Conservation (phyloP, 2,329 filamentous ascomycete genomes). For the Pseudopyricularia javanii region DNA sequence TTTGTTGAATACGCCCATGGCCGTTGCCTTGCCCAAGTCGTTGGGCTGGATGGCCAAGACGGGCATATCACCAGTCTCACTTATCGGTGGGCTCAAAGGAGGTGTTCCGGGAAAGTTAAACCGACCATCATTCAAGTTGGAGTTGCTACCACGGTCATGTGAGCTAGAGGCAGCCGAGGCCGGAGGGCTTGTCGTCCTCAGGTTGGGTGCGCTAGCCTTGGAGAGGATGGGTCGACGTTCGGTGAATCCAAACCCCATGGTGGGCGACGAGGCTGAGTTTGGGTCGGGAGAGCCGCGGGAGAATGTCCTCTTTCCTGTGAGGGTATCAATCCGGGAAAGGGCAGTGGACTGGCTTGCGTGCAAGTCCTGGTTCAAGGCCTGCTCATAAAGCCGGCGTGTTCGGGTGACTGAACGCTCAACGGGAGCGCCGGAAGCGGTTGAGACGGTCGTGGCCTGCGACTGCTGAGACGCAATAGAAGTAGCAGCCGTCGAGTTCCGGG, state of each 20-base stretch:
- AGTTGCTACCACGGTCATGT: slow-evolving; percentile 4
- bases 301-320: slow-evolving; percentile 50
- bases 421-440: slow-evolving; percentile 23
- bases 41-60: slow-evolving; percentile 57
- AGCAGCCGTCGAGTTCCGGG: slow-evolving; percentile 72
- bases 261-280: slow-evolving; percentile 30
- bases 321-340: slow-evolving; percentile 66
- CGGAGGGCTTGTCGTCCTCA: slow-evolving; percentile 45
- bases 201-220: slow-evolving; percentile 56
- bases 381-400: slow-evolving; percentile 68
- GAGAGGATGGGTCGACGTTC: slow-evolving; percentile 31
- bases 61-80: slow-evolving; percentile 57
- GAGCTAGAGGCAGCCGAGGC: slow-evolving; percentile 18
- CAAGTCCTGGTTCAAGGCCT: slow-evolving; percentile 65
- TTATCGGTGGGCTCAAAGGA: slow-evolving; percentile 57
- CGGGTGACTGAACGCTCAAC: slow-evolving; percentile 58
- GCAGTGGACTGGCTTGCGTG: slow-evolving; percentile 71
- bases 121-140: slow-evolving; percentile 19
- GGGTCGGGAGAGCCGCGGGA: slow-evolving; percentile 38
- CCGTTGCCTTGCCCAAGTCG: slow-evolving; percentile 73
- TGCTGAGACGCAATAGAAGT: slow-evolving; percentile 77
- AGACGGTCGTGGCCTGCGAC: slow-evolving; percentile 22
- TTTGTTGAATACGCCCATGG: slow-evolving; percentile 51
- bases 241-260: slow-evolving; percentile 20
- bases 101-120: slow-evolving; percentile 26